Conservation (phyloP, 768 basidiomycete genomes). For the Brasilioporus rufonigricans region DNA sequence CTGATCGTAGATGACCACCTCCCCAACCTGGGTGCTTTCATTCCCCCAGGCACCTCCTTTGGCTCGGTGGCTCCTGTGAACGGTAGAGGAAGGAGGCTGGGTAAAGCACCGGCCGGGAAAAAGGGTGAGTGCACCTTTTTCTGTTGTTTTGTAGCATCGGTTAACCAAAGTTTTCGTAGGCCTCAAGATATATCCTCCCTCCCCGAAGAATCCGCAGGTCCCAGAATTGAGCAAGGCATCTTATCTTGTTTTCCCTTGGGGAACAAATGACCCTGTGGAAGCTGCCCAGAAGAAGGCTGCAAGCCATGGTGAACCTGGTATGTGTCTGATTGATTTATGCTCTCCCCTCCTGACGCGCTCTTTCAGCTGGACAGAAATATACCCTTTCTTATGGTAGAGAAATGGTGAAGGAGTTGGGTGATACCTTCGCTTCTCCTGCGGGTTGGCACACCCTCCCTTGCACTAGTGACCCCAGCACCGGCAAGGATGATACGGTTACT, state of each 20-base stretch:
- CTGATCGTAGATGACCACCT: conserved; percentile 13
- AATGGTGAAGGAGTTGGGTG: conserved; percentile 63
- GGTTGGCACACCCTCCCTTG: conserved; percentile 92
- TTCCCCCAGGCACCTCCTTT: conserved; percentile 20
- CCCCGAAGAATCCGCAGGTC: conserved; percentile 6
- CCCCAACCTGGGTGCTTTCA: conserved; percentile 27
- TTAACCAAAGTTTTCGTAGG: conserved; percentile 1
- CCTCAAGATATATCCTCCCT: conserved; percentile 7
- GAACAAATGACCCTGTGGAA: conserved; percentile 78
- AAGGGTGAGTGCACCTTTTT: conserved; percentile 1
- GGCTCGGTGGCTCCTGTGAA: conserved; percentile 11
- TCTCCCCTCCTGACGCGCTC: background rate
- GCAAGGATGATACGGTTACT: conserved; percentile 7
- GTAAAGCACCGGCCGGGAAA: conserved; percentile 11
- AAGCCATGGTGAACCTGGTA: conserved; percentile 18
- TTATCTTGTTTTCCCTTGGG: conserved; percentile 79
- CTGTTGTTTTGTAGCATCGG: background rate
- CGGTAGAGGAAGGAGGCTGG: conserved; percentile 7
- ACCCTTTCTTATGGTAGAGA: conserved; percentile 26
- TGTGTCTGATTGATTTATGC: background rate
- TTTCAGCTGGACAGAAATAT: background rate
- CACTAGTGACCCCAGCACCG: conserved; percentile 55
- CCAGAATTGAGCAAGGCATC: conserved; percentile 34
- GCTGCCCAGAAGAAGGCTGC: conserved; percentile 33
- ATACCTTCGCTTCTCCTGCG: conserved; percentile 74